Percentiles rank a stretch among this genome's conserved stretches.
Evolutionary conservation across 1,284 basidiomycete genomes (phyloP).

Genomic region (Erythrobasidium hasegawianum): DNA sequence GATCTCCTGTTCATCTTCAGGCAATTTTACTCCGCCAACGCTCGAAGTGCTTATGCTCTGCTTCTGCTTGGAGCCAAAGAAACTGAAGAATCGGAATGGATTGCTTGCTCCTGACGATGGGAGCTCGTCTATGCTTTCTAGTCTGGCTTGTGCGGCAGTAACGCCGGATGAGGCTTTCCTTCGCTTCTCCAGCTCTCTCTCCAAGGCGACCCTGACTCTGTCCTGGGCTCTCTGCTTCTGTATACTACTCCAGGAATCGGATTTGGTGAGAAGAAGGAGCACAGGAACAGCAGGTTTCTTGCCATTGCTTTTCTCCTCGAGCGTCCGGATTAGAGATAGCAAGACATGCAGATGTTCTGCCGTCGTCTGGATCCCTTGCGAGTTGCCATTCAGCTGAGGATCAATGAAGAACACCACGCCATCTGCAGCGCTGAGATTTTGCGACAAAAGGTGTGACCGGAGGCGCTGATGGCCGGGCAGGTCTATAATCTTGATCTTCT

Average conservation of each 20-base stretch:
- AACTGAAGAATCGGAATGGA: slow-evolving; percentile 13
- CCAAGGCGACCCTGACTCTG: slow-evolving; percentile 40
- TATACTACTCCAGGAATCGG: slow-evolving; percentile 37
- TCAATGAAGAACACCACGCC: slow-evolving; percentile 43
- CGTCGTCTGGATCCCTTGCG: slow-evolving; percentile 41
- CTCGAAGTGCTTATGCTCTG: background rate
- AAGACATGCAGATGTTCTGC: slow-evolving; percentile 44
- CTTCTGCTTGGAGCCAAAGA: slow-evolving; percentile 10
- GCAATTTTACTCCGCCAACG: slow-evolving; percentile 30
- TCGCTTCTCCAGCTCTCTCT: slow-evolving; percentile 43
- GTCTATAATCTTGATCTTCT: slow-evolving; percentile 40
- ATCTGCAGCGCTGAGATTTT: slow-evolving; percentile 41
- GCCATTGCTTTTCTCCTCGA: slow-evolving; percentile 9
- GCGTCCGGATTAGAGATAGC: slow-evolving; percentile 40
- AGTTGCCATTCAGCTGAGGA: slow-evolving; percentile 34
- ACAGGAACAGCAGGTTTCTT: slow-evolving; percentile 29
- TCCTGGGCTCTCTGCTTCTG: slow-evolving; percentile 39
- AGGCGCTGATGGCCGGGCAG: slow-evolving; percentile 44
- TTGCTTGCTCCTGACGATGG: slow-evolving; percentile 23
- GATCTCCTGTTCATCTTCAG: slow-evolving; percentile 43
- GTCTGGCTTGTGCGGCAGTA: slow-evolving; percentile 7
- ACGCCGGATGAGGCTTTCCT: slow-evolving; percentile 36
- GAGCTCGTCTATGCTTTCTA: slow-evolving; percentile 43
- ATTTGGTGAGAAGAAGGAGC: slow-evolving; percentile 43
- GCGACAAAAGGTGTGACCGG: slow-evolving; percentile 42